Percentiles rank a stretch among this genome's conserved stretches.
Evolutionary conservation across 2,329 filamentous ascomycete genomes (phyloP).

Genomic region (Fusarium lyarnte): DNA sequence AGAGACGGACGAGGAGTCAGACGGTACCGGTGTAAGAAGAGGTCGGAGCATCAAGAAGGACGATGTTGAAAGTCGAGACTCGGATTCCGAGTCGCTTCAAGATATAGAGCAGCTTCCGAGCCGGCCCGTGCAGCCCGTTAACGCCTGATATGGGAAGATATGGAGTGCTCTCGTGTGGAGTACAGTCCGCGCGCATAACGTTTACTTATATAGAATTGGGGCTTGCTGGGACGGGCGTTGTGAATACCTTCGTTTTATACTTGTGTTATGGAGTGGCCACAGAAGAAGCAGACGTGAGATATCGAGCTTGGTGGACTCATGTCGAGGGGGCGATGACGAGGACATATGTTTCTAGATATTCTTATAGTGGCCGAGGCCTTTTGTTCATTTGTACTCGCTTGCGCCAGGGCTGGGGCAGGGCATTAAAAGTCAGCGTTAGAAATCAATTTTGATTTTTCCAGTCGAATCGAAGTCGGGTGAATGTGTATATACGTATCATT

Average conservation of each 20-base stretch:
- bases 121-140: constrained; percentile 46
- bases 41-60: constrained; percentile 42
- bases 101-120: constrained; percentile 45
- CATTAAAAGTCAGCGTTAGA: constrained; percentile 41
- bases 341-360: constrained; percentile 41
- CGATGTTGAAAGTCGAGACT: constrained; percentile 42
- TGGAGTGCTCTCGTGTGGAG: constrained; percentile 17
- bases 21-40: constrained; percentile 21
- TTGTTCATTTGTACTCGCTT: constrained; percentile 31
- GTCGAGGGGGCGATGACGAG: constrained; percentile 20
- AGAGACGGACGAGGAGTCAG: constrained; percentile 47
- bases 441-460: constrained; percentile 23
- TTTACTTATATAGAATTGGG: constrained; percentile 33
- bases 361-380: constrained; percentile 26
- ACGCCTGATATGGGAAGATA: constrained; percentile 42
- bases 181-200: constrained; percentile 42
- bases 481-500: neutral
- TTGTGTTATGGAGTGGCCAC: neutral
- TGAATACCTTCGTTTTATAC: constrained; percentile 20
- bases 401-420: constrained; percentile 24
- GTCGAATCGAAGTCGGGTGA: neutral
- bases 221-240: constrained; percentile 11
- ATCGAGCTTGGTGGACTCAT: constrained; percentile 9
- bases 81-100: constrained; percentile 43
- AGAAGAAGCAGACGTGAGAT: constrained; percentile 7